Evolutionary conservation across 768 basidiomycete species (phyloP), one percentile per base, ranked within the genome.

Genomic region (Pleurotus tuoliensis): DNA sequence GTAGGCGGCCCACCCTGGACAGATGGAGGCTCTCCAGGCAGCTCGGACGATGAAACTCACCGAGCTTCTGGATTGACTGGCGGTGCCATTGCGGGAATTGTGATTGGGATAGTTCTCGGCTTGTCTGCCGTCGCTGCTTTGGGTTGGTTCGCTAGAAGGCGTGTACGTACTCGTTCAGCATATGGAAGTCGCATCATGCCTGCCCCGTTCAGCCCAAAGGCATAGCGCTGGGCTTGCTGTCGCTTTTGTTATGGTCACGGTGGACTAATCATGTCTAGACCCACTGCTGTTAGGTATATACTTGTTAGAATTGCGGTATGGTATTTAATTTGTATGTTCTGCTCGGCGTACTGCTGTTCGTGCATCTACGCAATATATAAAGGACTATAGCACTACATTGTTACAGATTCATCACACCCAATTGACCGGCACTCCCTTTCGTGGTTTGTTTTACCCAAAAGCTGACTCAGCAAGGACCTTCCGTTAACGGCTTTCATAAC

Each of bases 1-100:
- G 86, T 80, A 57, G 85, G 83, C 13, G 74, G 74, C 1, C 80
- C 81, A 52, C 83, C 82, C 5, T 70, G 64, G 25, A 34, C 30
- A 3, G 18, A 8, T 20, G 15, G 13, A 43, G 13, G 27, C 43
- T 18, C n/a, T 12, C 15, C 47, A 22, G n/a, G 13, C 41, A 13
- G 37, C 41, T 16, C 52, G 12, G 37, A 16, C 9, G 15, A 24
- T 45, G 24, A 7, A 5, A 24, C 66, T 2, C 27, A 47, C 16
- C 44, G 56, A 1, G 45, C 47, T 25, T 54, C 58, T 25, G 57
- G 66, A 15, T 53, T 59, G 20, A 74, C 76, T 0, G 62, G 73
- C n/a, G 73, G 70, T 20, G 69, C 66, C 16, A 74, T 70, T 55
- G 76, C 70, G 5, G 83, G 77, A 0, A 75, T 87, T 46, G 76